Evolutionary conservation across 257 asterid genomes (phyloP).

Genomic region (Echites panduratus): DNA sequence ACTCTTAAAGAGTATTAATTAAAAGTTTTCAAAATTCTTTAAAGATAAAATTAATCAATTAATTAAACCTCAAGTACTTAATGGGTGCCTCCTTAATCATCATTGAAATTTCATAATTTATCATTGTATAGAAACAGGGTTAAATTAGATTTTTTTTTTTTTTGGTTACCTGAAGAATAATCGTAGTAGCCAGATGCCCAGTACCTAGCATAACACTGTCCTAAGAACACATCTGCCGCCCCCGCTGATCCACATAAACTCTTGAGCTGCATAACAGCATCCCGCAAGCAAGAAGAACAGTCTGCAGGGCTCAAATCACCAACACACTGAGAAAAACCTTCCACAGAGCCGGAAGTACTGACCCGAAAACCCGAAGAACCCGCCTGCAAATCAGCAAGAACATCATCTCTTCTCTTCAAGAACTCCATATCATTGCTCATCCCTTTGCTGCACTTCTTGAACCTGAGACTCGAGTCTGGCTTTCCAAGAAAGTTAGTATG

Average conservation of each 20-base stretch:
- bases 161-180: constrained; percentile 22
- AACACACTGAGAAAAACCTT: constrained; percentile 35
- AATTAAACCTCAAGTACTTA: too few species aligned
- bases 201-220: constrained; percentile 39
- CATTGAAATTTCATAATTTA: too few species aligned
- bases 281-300: constrained; percentile 33
- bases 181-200: constrained; percentile 42
- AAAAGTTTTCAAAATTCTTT: constrained; percentile 2
- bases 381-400: constrained; percentile 38
- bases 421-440: constrained; percentile 41
- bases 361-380: constrained; percentile 45
- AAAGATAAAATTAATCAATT: background rate
- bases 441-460: constrained; percentile 43
- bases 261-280: constrained; percentile 30
- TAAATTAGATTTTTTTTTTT: background rate
- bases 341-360: constrained; percentile 31
- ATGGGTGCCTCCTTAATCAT: too few species aligned
- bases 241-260: constrained; percentile 35
- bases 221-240: constrained; percentile 39
- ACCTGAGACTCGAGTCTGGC: constrained; percentile 41
- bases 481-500: constrained; percentile 45
- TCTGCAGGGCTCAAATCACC: constrained; percentile 33
- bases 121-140: background rate
- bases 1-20: background rate
- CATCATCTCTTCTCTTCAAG: constrained; percentile 47